Evolutionary conservation across 2,329 filamentous ascomycete species (phyloP).

Genomic region (Triangularia setosa): DNA sequence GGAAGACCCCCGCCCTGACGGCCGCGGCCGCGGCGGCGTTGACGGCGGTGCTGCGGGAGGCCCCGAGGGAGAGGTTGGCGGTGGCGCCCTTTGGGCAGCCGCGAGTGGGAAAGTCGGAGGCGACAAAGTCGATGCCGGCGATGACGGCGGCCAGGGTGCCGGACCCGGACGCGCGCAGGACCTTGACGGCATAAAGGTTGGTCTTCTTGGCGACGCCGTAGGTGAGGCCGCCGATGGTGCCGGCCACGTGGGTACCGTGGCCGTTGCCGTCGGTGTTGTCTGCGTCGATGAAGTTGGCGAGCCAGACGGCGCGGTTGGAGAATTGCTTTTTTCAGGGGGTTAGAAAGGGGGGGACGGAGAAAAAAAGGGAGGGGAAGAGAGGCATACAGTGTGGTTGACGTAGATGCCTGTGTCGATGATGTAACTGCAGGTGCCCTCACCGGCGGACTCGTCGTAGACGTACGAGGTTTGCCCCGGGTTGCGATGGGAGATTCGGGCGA

Average conservation of each 20-base stretch:
- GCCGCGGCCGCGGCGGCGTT: conserved; percentile 49
- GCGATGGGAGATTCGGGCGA: conserved; percentile 29
- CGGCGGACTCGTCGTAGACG: conserved; percentile 28
- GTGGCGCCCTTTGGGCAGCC: conserved; percentile 42
- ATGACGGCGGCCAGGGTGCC: conserved; percentile 39
- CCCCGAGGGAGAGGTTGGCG: conserved; percentile 56
- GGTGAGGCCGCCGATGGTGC: conserved; percentile 39
- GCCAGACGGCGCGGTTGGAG: conserved; percentile 38
- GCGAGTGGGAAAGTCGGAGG: conserved; percentile 32
- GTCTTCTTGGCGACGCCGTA: conserved; percentile 46
- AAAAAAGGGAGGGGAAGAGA: not conserved
- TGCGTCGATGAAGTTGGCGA: conserved; percentile 36
- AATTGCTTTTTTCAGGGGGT: conserved; percentile 30
- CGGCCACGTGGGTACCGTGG: conserved; percentile 46
- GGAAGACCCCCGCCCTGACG: conserved; percentile 44
- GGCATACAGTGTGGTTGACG: conserved; percentile 33
- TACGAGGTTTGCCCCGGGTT: conserved; percentile 22
- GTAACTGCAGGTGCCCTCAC: conserved; percentile 30
- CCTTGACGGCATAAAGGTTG: conserved; percentile 42
- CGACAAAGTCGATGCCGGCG: conserved; percentile 42
- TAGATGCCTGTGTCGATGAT: conserved; percentile 49
- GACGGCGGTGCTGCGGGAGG: conserved; percentile 39
- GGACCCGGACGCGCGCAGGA: conserved; percentile 36
- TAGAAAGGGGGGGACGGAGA: not conserved
- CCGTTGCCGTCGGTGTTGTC: conserved; percentile 39